Base-by-base conservation (phyloP, 2,329 filamentous ascomycete genomes). In the Cyphellophora europaea region DNA sequence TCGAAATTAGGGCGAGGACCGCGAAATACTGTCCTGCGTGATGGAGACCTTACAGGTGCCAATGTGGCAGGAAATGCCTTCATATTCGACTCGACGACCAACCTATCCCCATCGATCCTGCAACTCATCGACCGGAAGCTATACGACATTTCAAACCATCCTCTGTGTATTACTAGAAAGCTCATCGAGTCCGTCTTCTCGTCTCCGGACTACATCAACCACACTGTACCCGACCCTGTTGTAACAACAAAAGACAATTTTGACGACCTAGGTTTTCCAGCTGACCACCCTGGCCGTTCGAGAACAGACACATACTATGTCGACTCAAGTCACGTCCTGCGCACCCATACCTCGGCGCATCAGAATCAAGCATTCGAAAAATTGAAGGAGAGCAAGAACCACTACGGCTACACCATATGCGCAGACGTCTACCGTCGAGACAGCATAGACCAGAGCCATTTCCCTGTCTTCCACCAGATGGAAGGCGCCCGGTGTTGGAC, bases 391-490 rank as follows among this genome's bases (percentile, higher is more conserved):
- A 25, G 19, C 36, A 11, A 13, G 10, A 82, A 72, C 49, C n/a
- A n/a, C n/a, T 72, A 78, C 23, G 91, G 89, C 3, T 98, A 87
- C 56, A 81, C 93, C 19, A 83, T 98, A 55, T 82, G 82, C 40
- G 91, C 89, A 15, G 91, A 98, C 57, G 91, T 98, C 12, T 98
- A 96, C 59, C 77, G 91, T 28, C 74, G 91, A 45, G 91, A 98
- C 72, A 88, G 89, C 37, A 82, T 98, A 52, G 91, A 98, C 61
- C 77, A 84, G 37, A 91, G 81, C 49, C 91, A 98, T 62, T 96
- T 96, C 61, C 91, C 91, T 0, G 77, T 93, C 39, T 98, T 98
- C 60, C 91, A 98, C 62, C 91, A 98, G 63, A 96, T 96, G 88
- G 91, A 98, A 58, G 89, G 87, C 10, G 89, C 89, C 6, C 72